A percentile compares a stretch with the other conserved stretches of the same genome.
phyloP scores from a whole-genome alignment of 2,329 filamentous ascomycete genomes.

The Fusarium tjaetaba region DNA sequence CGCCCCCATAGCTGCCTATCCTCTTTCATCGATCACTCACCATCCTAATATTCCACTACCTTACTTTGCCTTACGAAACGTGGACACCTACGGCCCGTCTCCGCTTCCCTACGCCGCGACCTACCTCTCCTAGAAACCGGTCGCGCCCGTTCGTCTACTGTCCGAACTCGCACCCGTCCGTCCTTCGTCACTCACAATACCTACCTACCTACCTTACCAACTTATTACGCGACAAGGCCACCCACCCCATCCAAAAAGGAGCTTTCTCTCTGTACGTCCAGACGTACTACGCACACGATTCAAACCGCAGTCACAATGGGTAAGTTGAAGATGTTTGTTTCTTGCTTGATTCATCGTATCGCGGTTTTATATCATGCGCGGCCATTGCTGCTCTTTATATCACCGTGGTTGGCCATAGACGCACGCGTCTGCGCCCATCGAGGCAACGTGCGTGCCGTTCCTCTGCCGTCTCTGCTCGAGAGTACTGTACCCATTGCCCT shows the following conservation, averaged over 20 bases:
- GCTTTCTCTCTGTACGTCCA: conserved; percentile 38
- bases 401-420: conserved; percentile 11
- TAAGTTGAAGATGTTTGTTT: conserved; percentile 42
- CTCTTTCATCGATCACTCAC: conserved; percentile 22
- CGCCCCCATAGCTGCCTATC: conserved; percentile 42
- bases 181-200: conserved; percentile 38
- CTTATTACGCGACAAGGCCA: conserved; percentile 42
- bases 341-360: conserved; percentile 30
- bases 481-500: conserved; percentile 13
- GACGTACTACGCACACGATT: conserved; percentile 33
- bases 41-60: conserved; percentile 27
- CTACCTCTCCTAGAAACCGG: conserved; percentile 38
- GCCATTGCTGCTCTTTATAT: conserved; percentile 7
- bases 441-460: conserved; percentile 28
- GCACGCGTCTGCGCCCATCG: conserved; percentile 36
- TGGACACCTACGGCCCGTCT: conserved; percentile 43
- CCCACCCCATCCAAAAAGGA: conserved; percentile 39
- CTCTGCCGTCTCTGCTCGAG: conserved; percentile 20
- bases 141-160: conserved; percentile 30
- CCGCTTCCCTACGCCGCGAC: conserved; percentile 39
- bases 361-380: not conserved
- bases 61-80: conserved; percentile 26
- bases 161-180: conserved; percentile 39
- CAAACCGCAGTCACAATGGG: conserved; percentile 42
- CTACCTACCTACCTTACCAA: conserved; percentile 22